These are phyloP conservation scores for Globisporangium alternatum DNA, from an alignment of 352 stramenopile genomes.

Conservation along the genomic window DNA sequence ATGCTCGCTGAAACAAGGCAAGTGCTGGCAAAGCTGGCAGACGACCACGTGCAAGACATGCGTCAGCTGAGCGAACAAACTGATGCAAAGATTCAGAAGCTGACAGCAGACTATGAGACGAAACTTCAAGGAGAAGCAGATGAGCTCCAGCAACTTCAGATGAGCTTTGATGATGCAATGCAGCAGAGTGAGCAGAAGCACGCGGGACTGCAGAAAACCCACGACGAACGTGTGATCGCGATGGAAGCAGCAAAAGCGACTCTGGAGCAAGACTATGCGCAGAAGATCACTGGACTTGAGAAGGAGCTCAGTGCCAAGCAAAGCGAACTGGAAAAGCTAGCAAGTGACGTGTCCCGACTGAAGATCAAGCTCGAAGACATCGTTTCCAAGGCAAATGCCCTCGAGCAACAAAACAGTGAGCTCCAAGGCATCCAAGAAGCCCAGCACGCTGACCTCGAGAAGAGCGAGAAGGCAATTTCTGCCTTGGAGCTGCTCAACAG, in stretches of 20 bases:
- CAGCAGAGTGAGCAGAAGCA: slow-evolving; percentile 19
- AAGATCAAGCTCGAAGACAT: neutral
- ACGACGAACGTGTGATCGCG: slow-evolving; percentile 14
- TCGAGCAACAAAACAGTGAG: slow-evolving; percentile 3
- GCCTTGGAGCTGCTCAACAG: neutral
- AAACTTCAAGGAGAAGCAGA: slow-evolving; percentile 6
- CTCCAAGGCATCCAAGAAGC: neutral
- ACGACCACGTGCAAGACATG: neutral
- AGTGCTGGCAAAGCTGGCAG: neutral
- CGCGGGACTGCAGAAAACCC: slow-evolving; percentile 19
- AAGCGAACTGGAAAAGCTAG: slow-evolving; percentile 17
- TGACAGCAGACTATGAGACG: neutral
- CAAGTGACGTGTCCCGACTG: neutral
- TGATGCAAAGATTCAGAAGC: neutral
- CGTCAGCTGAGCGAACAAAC: neutral
- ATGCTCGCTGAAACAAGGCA: neutral
- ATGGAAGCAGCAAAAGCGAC: slow-evolving; percentile 2
- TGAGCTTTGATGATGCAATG: neutral
- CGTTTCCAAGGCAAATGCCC: neutral
- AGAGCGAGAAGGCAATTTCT: neutral
- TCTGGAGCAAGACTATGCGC: slow-evolving; percentile 17
- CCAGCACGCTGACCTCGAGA: neutral
- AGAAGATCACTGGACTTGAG: slow-evolving; percentile 18
- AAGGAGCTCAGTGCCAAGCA: neutral
- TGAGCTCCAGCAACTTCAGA: slow-evolving; percentile 8